Evolutionary conservation across 805 yeast genomes (phyloP).

Genomic region (Candida sithepensis): DNA sequence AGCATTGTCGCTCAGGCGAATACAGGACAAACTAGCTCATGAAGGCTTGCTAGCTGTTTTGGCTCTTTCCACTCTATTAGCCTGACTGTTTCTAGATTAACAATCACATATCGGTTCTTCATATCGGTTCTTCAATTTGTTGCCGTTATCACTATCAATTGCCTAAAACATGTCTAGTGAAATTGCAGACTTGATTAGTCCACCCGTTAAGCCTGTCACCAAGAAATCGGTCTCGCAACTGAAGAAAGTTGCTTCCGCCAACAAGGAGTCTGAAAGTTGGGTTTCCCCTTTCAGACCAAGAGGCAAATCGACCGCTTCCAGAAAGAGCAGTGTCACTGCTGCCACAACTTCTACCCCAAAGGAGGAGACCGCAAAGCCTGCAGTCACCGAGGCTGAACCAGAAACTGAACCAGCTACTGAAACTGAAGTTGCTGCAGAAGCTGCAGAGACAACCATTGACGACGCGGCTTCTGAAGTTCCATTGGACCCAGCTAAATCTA

Average conservation of each 20-base stretch:
- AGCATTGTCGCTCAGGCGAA: no score
- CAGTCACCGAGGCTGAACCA: conserved; percentile 4
- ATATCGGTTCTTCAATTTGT: no score
- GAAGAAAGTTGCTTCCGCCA: conserved; percentile 16
- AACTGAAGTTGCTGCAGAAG: conserved; percentile 3
- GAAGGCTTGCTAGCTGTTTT: no score
- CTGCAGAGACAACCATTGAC: conserved; percentile 3
- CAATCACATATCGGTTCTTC: no score
- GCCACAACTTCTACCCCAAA: conserved; percentile 3
- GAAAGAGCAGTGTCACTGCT: conserved; percentile 6
- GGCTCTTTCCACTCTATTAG: no score
- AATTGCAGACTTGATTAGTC: conserved; percentile 16
- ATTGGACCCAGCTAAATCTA: conserved; percentile 5
- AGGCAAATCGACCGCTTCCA: conserved; percentile 6
- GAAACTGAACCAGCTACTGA: conserved; percentile 4
- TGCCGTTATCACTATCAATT: neutral
- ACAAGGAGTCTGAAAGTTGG: conserved; percentile 20
- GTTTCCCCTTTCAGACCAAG: conserved; percentile 29
- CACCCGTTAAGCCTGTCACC: conserved; percentile 7
- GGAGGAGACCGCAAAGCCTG: conserved; percentile 6
- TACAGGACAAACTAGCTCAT: no score
- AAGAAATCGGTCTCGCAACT: conserved; percentile 17
- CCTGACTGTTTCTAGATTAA: no score
- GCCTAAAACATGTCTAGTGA: conserved; percentile 14
- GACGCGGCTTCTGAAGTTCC: conserved; percentile 16